phyloP scores from a whole-genome alignment of 495 filamentous ascomycete genomes.

The Talaromyces thailandensis region DNA sequence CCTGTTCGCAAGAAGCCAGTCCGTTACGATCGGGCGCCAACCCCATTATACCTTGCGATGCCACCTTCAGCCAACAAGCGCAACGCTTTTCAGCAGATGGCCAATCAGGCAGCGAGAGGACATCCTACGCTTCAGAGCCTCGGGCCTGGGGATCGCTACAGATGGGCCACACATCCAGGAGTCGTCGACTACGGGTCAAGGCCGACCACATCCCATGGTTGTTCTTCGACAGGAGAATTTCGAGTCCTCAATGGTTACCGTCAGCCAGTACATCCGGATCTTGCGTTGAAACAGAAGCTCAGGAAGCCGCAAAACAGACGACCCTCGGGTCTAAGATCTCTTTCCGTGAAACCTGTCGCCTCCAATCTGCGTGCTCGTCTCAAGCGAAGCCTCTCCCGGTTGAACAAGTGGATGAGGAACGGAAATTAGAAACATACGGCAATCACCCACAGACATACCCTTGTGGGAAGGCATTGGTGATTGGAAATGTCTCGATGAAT shows the following conservation, averaged over 20 bases:
- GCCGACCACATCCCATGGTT: not conserved
- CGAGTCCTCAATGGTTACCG: constrained; percentile 5
- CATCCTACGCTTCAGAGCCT: not conserved
- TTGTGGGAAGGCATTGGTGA: too few relatives aligned
- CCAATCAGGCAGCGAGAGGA: not conserved
- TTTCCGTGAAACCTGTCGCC: constrained; percentile 3
- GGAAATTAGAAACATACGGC: not conserved
- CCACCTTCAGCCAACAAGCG: not conserved
- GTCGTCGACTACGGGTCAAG: not conserved
- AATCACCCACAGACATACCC: not conserved
- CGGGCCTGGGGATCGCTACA: not conserved
- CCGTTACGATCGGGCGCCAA: not conserved
- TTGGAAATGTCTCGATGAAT: too few relatives aligned
- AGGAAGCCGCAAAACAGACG: not conserved
- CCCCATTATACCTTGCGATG: constrained; percentile 1
- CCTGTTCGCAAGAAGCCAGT: not conserved
- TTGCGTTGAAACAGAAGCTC: not conserved
- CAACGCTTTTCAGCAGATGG: not conserved
- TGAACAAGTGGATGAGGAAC: constrained; percentile 8
- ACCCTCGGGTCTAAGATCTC: not conserved
- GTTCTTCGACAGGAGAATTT: not conserved
- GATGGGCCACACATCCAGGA: not conserved
- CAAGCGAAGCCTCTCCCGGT: constrained; percentile 1
- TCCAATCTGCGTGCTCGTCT: constrained; percentile 1
- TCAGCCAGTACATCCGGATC: not conserved